Evolutionary conservation across 805 yeast genomes (phyloP), one percentile per base, ranked within the genome.

Genomic region (Starmerella etchellsii): DNA sequence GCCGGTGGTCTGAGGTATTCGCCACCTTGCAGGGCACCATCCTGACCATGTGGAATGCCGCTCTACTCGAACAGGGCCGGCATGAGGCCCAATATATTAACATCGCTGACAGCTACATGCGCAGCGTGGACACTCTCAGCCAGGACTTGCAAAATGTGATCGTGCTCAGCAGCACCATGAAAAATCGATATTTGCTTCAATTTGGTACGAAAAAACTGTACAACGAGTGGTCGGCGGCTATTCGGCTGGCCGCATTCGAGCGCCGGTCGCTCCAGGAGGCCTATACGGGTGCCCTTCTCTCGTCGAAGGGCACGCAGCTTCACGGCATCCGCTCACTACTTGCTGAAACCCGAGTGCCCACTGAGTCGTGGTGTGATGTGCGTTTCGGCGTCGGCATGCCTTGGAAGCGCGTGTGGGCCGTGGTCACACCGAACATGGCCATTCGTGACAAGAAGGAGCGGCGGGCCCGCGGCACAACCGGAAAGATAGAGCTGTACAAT

Each of bases 311-410:
- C 19, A 71, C 94, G 4, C 67, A 80, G 45, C 64, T 91, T 45
- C 78, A 88, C 40, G 97, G 93, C 55, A 85, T 91, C 47, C 73
- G 81, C 45, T 80, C 88, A 14, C 68, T 91, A 34, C 67, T 91
- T 43, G 79, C 94, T 1, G 94, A 81, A 49, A 78, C 91, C 16
- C 78, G 88, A 54, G 81, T 76, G 57, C 74, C 73, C 44, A 91
- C 84, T 55, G 95, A 83, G 59, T 95, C 87, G 54, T 88, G 95
- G 96, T 85, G 81, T 32, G 73, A 85, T 57, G 94, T 91, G 15
- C 69, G 97, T 49, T 91, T 88, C 60, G 97, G 98, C 16, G 73
- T 91, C 9, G 98, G 98, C 20, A 83, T 84, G 94, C 95, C 96
- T 1, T 91, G 96, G 96, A 81, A 78, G 56, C 71, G 94, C 44